Conservation (phyloP, 2,329 filamentous ascomycete genomes). For the Colletotrichum trifolii region DNA sequence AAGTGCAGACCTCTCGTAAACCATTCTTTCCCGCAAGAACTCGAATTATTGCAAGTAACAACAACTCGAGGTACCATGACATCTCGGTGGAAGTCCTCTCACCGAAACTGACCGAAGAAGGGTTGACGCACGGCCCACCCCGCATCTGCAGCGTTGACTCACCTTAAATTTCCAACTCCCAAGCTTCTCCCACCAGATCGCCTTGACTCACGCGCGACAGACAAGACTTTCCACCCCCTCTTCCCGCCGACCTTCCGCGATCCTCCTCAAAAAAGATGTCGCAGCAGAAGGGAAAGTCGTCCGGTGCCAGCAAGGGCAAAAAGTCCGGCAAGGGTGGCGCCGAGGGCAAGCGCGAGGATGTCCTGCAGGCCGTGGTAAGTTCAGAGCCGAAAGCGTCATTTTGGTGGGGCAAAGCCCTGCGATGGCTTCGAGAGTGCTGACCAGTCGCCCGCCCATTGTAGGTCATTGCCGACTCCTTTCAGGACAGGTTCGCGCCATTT, state of each 20-base stretch:
- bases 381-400: slow-evolving; percentile 21
- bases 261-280: slow-evolving; percentile 51
- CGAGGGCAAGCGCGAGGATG: slow-evolving; percentile 68
- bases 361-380: slow-evolving; percentile 67
- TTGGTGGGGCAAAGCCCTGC: slow-evolving; percentile 42
- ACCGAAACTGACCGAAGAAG: slow-evolving; percentile 23
- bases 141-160: slow-evolving; percentile 29
- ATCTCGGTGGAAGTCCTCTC: slow-evolving; percentile 4
- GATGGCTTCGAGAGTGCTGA: slow-evolving; percentile 26
- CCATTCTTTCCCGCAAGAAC: no score
- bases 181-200: not conserved
- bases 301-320: slow-evolving; percentile 60
- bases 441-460: slow-evolving; percentile 48
- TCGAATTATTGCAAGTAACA: no score
- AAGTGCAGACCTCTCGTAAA: no score
- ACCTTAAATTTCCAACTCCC: slow-evolving; percentile 35
- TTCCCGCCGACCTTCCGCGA: slow-evolving; percentile 24
- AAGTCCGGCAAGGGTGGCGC: slow-evolving; percentile 62
- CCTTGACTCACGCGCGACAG: slow-evolving; percentile 33
- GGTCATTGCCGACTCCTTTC: slow-evolving; percentile 94
- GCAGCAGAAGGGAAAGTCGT: slow-evolving; percentile 53
- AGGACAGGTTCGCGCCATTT: slow-evolving; percentile 90
- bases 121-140: slow-evolving; percentile 26
- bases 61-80: not conserved
- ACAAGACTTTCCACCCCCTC: not conserved